Conservation (phyloP, 2,329 filamentous ascomycete genomes). For the Pyrenochaeta sp. region DNA sequence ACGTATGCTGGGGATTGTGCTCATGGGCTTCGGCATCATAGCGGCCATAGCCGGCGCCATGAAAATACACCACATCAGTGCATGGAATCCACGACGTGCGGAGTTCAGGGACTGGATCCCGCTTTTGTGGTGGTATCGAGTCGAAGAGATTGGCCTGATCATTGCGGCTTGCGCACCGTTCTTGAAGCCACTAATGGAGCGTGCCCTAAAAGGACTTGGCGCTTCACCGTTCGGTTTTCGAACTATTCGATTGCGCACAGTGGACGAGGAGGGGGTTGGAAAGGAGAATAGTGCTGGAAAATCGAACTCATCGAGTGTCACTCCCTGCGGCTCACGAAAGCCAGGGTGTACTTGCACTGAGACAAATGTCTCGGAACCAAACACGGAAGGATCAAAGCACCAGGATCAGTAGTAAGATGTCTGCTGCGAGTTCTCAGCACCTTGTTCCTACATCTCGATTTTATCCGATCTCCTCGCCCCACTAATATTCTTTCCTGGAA, state of each 20-base stretch:
- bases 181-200: constrained; percentile 9
- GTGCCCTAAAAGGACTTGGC: constrained; percentile 1
- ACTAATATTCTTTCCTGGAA: too few relatives aligned
- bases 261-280: not conserved
- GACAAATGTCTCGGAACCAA: not conserved
- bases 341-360: not conserved
- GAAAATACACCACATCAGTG: constrained; percentile 10
- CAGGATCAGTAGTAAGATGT: too few relatives aligned
- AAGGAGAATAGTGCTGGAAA: not conserved
- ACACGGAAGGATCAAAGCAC: too few relatives aligned
- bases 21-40: constrained; percentile 11
- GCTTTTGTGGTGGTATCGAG: constrained; percentile 11
- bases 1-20: constrained; percentile 5
- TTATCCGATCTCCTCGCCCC: too few relatives aligned
- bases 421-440: too few relatives aligned
- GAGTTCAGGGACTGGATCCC: constrained; percentile 9
- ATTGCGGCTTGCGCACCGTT: constrained; percentile 6
- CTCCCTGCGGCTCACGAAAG: not conserved
- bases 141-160: constrained; percentile 13
- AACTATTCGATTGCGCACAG: constrained; percentile 2
- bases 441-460: too few relatives aligned
- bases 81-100: constrained; percentile 8
- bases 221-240: constrained; percentile 1
- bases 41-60: constrained; percentile 6
- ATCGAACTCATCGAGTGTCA: not conserved